Evolutionary conservation across 1,284 basidiomycete genomes (phyloP).

Genomic region (Rhodotorula sp.): DNA sequence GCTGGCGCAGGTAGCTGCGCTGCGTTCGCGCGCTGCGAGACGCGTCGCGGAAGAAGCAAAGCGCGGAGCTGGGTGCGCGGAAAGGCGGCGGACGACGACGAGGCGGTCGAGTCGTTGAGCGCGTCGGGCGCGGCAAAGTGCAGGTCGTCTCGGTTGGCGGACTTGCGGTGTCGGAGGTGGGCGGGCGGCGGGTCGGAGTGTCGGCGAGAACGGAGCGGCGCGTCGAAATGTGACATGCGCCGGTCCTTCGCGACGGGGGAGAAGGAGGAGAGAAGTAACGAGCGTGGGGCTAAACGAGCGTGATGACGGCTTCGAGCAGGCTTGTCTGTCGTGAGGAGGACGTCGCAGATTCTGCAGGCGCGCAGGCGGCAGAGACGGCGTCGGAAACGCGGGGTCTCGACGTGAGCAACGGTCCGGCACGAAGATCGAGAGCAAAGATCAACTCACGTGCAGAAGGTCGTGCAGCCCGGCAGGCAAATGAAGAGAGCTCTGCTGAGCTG

Average conservation of each 20-base stretch:
- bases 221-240: constrained; percentile 33
- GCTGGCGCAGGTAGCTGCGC: background rate
- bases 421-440: background rate
- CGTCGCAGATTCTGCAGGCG: too few relatives aligned
- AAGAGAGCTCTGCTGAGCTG: background rate
- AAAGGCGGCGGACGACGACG: background rate
- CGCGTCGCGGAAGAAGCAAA: constrained; percentile 10
- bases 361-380: too few relatives aligned
- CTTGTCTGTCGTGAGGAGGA: background rate
- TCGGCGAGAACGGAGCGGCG: constrained; percentile 19
- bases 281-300: background rate
- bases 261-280: background rate
- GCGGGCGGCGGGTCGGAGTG: constrained; percentile 11
- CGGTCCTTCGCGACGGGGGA: background rate
- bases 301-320: background rate
- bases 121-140: background rate
- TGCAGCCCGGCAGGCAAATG: too few relatives aligned
- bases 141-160: background rate
- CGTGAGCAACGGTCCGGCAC: background rate
- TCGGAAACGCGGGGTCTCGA: background rate
- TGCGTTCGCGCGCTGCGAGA: background rate
- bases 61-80: background rate
- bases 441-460: background rate
- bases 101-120: background rate
- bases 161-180: background rate